Base-by-base conservation (phyloP, 2,329 filamentous ascomycete genomes). In the Pyrenochaeta sp. region DNA sequence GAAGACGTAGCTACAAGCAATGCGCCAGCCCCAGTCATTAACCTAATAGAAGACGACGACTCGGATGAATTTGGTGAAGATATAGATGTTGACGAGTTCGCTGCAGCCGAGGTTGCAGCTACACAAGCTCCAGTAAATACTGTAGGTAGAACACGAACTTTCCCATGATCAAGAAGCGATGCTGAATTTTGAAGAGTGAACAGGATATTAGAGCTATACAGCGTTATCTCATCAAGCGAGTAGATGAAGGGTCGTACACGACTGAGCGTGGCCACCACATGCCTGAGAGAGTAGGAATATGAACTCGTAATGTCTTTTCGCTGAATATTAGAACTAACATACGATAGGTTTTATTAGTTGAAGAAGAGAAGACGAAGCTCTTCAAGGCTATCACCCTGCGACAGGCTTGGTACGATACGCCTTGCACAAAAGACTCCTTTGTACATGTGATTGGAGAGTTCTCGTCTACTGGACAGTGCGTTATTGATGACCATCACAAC, bases 391-490 rank as follows among this genome's bases (percentile, higher is more conserved):
- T 98, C 30, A 86, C 89, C 52, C 85, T 99, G 34, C 88, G 94
- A 58, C 92, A 91, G 56, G 91, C 92, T 48, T 99, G 95, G 95
- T 85, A 87, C 61, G 90, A 94, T 47, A 96, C 91, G 6, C 86
- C 90, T 30, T 92, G 90, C 39, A 88, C 86, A 36, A 82, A 86
- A 43, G 89, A 90, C 32, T 88, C 91, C 0, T 94, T 91, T 72
- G 89, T 98, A 40, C 93, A 99, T 74, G 83, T 99, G 56, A 92
- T 96, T 62, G 93, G 93, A 30, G 80, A 86, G 3, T 97, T 96
- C 68, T 85, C 90, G 56, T 66, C 78, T 0, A 83, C 81, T 15
- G 91, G 91, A 1, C 87, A 89, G 73, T 96, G 93, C 73, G 80
- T 96, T 46, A 85, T 98, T 61, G 91, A 96, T 72, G 92, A 98